These are phyloP conservation scores for Penicillium sp. DNA, from an alignment of 2,329 filamentous ascomycete genomes.

Conservation along the genomic window DNA sequence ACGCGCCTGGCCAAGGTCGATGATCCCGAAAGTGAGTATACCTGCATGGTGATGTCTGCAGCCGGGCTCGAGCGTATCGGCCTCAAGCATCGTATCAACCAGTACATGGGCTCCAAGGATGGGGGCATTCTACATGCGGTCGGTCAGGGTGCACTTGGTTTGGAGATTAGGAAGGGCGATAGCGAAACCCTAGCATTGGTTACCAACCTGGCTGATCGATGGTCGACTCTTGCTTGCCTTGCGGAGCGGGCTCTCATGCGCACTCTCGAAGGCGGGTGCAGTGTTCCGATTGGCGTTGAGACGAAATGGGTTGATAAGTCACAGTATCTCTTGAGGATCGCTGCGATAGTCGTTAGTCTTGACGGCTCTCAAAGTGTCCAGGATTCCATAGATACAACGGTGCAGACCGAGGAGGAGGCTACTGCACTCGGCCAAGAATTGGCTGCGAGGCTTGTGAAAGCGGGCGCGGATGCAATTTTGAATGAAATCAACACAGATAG, in stretches of 20 bases:
- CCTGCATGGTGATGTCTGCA: slow-evolving; percentile 78
- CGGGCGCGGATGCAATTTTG: neutral
- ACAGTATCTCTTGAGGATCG: neutral
- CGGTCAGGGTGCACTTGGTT: slow-evolving; percentile 77
- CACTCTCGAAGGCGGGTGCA: slow-evolving; percentile 13
- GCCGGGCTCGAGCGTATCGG: slow-evolving; percentile 76
- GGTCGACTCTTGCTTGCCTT: slow-evolving; percentile 10
- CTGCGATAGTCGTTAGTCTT: neutral
- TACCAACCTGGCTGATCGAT: slow-evolving; percentile 5
- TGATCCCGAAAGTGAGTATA: slow-evolving; percentile 64
- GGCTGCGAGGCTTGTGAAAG: neutral
- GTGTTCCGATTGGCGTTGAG: slow-evolving; percentile 20
- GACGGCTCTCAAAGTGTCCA: neutral
- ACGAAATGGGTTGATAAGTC: neutral
- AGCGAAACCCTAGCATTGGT: slow-evolving; percentile 3
- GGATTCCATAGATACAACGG: neutral
- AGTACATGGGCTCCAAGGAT: slow-evolving; percentile 64
- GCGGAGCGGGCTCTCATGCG: slow-evolving; percentile 14
- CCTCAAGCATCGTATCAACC: slow-evolving; percentile 67
- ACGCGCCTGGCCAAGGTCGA: slow-evolving; percentile 82
- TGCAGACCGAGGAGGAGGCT: neutral
- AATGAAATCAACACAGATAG: neutral
- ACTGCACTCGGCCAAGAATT: neutral
- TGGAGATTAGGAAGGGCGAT: slow-evolving; percentile 10
- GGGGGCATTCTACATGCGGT: slow-evolving; percentile 71